Evolutionary conservation across 2,329 filamentous ascomycete species (phyloP).

Genomic region (Penicillium freii): DNA sequence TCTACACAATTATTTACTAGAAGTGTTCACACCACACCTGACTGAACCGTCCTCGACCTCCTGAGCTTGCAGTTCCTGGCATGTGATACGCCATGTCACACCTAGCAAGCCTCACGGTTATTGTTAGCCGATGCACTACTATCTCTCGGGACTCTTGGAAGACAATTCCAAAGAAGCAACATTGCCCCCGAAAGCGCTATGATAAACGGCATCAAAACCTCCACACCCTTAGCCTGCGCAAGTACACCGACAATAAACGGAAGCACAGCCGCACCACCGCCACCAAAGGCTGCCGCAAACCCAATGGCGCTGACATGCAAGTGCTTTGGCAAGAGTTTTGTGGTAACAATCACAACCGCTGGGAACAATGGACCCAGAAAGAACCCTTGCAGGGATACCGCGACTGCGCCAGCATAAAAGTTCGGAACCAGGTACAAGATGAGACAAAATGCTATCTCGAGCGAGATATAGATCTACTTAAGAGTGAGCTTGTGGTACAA

Average conservation of each 20-base stretch:
- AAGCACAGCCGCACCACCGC: conserved; percentile 62
- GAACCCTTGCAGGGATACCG: conserved; percentile 68
- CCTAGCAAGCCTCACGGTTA: not conserved
- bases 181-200: conserved; percentile 54
- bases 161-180: conserved; percentile 48
- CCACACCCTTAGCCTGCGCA: conserved; percentile 56
- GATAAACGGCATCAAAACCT: conserved; percentile 60
- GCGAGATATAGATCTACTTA: conserved; percentile 56
- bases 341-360: conserved; percentile 64
- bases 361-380: conserved; percentile 73
- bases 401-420: conserved; percentile 70
- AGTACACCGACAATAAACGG: conserved; percentile 48
- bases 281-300: conserved; percentile 70
- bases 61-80: not conserved
- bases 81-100: not conserved
- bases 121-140: not conserved
- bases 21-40: not conserved
- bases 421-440: conserved; percentile 79
- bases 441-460: conserved; percentile 65
- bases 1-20: not conserved
- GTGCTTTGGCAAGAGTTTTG: conserved; percentile 66
- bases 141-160: not conserved
- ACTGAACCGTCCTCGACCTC: not conserved
- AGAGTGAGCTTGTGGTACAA: not conserved
- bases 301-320: conserved; percentile 71